These are phyloP conservation scores for Novakomyces olei DNA, from an alignment of 805 yeast species.

Conservation along the genomic window DNA sequence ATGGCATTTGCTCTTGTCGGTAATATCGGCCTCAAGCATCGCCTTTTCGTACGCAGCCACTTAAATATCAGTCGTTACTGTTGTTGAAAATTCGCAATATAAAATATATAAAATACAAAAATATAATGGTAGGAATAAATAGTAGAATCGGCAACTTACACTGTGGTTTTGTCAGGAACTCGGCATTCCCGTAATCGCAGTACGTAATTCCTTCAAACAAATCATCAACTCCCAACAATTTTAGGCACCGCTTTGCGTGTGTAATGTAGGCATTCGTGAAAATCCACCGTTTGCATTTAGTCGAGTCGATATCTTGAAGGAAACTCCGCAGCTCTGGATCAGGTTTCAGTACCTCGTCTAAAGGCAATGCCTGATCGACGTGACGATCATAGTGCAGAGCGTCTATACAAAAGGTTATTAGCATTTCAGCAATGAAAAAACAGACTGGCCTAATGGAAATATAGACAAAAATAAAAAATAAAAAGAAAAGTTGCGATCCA, in stretches of 20 bases:
- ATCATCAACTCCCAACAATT: constrained; percentile 67
- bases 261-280: constrained; percentile 83
- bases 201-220: constrained; percentile 77
- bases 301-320: constrained; percentile 17
- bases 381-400: constrained; percentile 68
- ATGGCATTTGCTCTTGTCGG: constrained; percentile 28
- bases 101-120: no score
- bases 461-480: no score
- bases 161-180: constrained; percentile 76
- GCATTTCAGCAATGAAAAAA: constrained; percentile 23
- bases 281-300: constrained; percentile 56
- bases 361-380: constrained; percentile 80
- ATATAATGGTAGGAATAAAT: no score
- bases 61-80: no score
- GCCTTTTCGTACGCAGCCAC: constrained; percentile 11
- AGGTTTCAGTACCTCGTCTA: constrained; percentile 52
- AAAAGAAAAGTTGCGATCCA: no score
- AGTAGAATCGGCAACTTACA: constrained; percentile 32
- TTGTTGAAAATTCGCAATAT: no score
- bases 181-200: constrained; percentile 53
- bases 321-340: constrained; percentile 12
- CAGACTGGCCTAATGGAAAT: constrained; percentile 27
- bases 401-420: constrained; percentile 19
- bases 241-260: constrained; percentile 66
- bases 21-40: constrained; percentile 36